Base-by-base conservation (phyloP, 805 yeast species). In the Kodamaea fukazawae region DNA sequence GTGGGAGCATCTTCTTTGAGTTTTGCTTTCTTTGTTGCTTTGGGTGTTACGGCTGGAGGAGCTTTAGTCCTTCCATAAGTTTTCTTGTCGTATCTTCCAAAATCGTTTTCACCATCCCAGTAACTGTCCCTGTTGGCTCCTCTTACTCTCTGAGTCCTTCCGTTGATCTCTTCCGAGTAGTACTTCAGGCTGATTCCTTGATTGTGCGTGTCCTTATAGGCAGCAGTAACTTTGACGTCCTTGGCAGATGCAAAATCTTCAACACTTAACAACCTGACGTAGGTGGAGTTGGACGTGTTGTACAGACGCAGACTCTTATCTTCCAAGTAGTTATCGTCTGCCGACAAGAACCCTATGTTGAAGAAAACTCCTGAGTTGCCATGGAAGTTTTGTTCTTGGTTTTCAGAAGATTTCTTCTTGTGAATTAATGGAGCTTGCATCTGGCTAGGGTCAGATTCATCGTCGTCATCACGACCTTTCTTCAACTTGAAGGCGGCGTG, bases 351-450 rank as follows among this genome's bases (percentile, higher is more conserved):
- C 3, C 44, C 44, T 22, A 37, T 36, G 20, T 41, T 40, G 20
- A 41, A 36, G 29, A 41, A 41, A 10, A 41, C 14, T n/a, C 44
- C 44, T 4, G 44, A 30, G 27, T 34, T 36, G 13, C 40, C 40
- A 17, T 36, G 44, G 34, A 36, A 36, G 25, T 38, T 38, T 18
- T 41, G 36, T 17, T 36, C 29, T 10, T 31, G 25, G 27, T 34
- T 30, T 36, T 32, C 20, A 8, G 32, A 32, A 36, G 41, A 32
- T 36, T 38, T 38, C 13, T 37, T 34, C 23, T 37, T 37, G 18
- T 34, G 41, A 15, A 38, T 26, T 13, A 38, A 38, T 4, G 32
- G 32, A 17, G 36, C 33, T n/a, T 12, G 14, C 29, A n/a, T n/a
- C n/a, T n/a, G n/a, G n/a, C n/a, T n/a, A 10, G 12, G 7, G 9